A percentile compares a stretch with the other conserved stretches of the same genome.
Conservation (phyloP, 176 grass and related monocot genomes). For the Olyra latifolia region DNA sequence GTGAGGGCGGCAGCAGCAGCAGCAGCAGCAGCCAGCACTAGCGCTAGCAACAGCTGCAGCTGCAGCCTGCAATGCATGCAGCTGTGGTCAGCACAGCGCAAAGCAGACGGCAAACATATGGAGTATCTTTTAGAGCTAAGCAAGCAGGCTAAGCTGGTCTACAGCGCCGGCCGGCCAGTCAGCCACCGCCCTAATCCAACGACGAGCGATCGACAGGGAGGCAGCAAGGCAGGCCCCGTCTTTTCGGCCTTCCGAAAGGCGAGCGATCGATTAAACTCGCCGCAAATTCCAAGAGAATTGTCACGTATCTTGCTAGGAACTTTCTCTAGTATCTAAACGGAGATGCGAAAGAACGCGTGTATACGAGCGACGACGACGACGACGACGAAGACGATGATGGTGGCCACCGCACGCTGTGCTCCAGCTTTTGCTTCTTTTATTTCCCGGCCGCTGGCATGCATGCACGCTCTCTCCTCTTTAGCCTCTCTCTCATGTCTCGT, state of each 20-base stretch:
- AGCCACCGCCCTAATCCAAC: background rate
- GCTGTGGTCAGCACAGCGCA: constrained; percentile 19
- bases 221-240: constrained; percentile 27
- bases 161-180: constrained; percentile 19
- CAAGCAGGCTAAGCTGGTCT: background rate
- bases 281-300: constrained; percentile 1
- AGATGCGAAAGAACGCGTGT: constrained; percentile 13
- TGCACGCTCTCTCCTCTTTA: background rate
- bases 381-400: constrained; percentile 2
- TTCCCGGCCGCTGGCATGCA: background rate
- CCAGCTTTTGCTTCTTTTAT: constrained; percentile 42
- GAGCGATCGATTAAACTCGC: background rate
- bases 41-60: constrained; percentile 17
- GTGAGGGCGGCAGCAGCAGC: background rate
- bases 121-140: constrained; percentile 7
- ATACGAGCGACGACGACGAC: background rate
- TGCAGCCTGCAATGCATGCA: constrained; percentile 7
- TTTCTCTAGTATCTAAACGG: constrained; percentile 30
- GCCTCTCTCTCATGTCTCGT: constrained; percentile 21
- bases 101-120: constrained; percentile 24
- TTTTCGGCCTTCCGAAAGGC: constrained; percentile 46
- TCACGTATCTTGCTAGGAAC: background rate
- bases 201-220: background rate
- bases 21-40: background rate
- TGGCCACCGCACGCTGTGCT: constrained; percentile 38